A percentile compares a stretch with the other conserved stretches of the same genome.
Evolutionary conservation across 2,329 filamentous ascomycete species (phyloP).

Genomic region (Aspergillus sp.): DNA sequence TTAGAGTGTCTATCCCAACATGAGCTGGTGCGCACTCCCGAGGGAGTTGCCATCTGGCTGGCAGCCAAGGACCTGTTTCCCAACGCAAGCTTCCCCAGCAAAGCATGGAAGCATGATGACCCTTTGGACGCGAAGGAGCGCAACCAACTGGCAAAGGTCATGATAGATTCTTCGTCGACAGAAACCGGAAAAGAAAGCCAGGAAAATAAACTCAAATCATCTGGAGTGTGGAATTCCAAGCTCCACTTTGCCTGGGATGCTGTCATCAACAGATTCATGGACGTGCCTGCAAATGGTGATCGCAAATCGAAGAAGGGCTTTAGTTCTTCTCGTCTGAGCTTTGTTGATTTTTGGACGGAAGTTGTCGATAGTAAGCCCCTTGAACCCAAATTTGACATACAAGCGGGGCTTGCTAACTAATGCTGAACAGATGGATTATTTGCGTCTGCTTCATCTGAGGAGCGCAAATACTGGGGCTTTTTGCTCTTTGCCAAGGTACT

Average conservation of each 20-base stretch:
- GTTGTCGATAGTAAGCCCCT: constrained; percentile 69
- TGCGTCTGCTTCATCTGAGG: constrained; percentile 68
- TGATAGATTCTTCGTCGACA: constrained; percentile 56
- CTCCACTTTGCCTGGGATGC: constrained; percentile 84
- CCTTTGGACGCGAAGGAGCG: constrained; percentile 64
- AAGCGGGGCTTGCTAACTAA: constrained; percentile 13
- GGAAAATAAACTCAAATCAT: constrained; percentile 30
- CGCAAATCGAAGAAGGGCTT: constrained; percentile 24
- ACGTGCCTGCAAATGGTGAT: constrained; percentile 19
- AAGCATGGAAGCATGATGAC: constrained; percentile 65
- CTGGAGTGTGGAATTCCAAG: constrained; percentile 69
- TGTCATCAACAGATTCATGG: constrained; percentile 49
- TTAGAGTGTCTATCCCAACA: constrained; percentile 55
- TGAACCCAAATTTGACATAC: not conserved
- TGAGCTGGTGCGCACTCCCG: constrained; percentile 68
- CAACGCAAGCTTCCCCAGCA: constrained; percentile 54
- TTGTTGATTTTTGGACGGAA: constrained; percentile 75
- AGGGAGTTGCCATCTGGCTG: constrained; percentile 86
- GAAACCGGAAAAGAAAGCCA: constrained; percentile 23
- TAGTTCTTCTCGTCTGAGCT: constrained; percentile 38
- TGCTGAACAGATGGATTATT: constrained; percentile 64
- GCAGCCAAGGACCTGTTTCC: constrained; percentile 58
- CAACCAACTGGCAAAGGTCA: constrained; percentile 60
- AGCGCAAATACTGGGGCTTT: constrained; percentile 88
- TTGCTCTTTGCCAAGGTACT: constrained; percentile 75